Evolutionary conservation across 2,329 filamentous ascomycete genomes (phyloP).

Genomic region (Aspergillus fumigatus): DNA sequence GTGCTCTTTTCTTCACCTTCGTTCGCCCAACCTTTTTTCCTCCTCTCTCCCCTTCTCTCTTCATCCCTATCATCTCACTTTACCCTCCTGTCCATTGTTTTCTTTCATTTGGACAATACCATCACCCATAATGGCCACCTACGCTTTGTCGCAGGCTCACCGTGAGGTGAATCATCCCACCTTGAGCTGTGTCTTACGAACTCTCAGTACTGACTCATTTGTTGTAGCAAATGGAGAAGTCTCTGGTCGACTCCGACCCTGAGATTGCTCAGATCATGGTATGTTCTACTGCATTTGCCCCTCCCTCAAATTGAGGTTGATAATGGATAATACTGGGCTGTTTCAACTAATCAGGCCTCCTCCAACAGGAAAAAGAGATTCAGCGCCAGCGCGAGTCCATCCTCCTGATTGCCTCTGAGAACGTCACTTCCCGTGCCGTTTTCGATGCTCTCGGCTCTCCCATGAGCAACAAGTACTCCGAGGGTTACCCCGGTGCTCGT

Average conservation of each 20-base stretch:
- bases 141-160: slow-evolving; percentile 63
- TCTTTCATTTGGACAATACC: slow-evolving; percentile 10
- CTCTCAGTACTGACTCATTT: slow-evolving; percentile 30
- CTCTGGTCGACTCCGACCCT: slow-evolving; percentile 82
- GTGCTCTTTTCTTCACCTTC: slow-evolving; percentile 4
- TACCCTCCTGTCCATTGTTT: slow-evolving; percentile 1
- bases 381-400: slow-evolving; percentile 98
- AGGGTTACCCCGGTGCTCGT: slow-evolving; percentile 94
- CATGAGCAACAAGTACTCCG: slow-evolving; percentile 99
- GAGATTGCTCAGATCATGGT: slow-evolving; percentile 98
- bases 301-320: background rate
- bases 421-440: slow-evolving; percentile 96
- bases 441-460: slow-evolving; percentile 93
- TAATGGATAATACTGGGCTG: background rate
- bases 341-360: slow-evolving; percentile 26
- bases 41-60: slow-evolving; percentile 10
- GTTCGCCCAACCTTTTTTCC: slow-evolving; percentile 3
- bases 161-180: slow-evolving; percentile 49
- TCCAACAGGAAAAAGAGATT: slow-evolving; percentile 74
- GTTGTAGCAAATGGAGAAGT: slow-evolving; percentile 86
- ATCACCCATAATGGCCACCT: slow-evolving; percentile 43
- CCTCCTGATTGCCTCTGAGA: slow-evolving; percentile 97
- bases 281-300: slow-evolving; percentile 31
- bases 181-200: slow-evolving; percentile 5
- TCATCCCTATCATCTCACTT: slow-evolving; percentile 9